Conservation (phyloP, 495 filamentous ascomycete species). For the Ascodesmis nigricans region DNA sequence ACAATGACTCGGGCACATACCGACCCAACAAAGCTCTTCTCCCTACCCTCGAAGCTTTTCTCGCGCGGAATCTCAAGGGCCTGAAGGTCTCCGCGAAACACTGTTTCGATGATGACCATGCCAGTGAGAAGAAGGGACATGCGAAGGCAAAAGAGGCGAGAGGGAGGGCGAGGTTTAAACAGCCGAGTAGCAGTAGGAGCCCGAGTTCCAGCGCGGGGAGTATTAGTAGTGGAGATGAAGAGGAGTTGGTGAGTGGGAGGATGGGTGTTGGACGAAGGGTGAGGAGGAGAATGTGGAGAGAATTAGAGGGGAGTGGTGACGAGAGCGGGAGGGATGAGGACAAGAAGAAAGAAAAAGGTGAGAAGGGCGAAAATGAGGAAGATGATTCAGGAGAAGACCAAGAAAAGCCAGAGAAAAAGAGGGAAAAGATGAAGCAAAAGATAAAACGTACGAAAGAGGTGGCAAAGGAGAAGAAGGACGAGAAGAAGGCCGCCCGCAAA, state of each 20-base stretch:
- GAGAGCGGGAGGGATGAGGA: constrained; percentile 4
- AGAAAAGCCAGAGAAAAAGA: no score
- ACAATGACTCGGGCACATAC: constrained; percentile 90
- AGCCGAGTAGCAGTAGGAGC: constrained; percentile 20
- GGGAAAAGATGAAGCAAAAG: no score
- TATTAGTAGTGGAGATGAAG: constrained; percentile 56
- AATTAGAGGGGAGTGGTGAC: constrained; percentile 6
- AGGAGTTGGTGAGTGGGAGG: constrained; percentile 33
- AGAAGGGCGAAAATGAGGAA: no score
- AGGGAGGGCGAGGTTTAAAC: constrained; percentile 11
- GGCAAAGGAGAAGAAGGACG: no score
- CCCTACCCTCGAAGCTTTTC: constrained; percentile 42
- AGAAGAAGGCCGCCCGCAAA: no score
- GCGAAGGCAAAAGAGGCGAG: constrained; percentile 27
- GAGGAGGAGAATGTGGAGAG: constrained; percentile 10
- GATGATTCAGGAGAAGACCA: no score
- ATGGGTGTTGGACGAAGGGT: constrained; percentile 13
- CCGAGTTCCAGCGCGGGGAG: constrained; percentile 33
- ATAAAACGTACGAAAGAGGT: no score
- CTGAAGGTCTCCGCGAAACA: constrained; percentile 47
- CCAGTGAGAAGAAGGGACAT: constrained; percentile 38
- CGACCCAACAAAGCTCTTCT: constrained; percentile 57
- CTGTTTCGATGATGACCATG: constrained; percentile 46
- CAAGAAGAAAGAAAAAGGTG: constrained; percentile 5
- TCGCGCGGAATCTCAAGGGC: constrained; percentile 49